A percentile compares a stretch with the other conserved stretches of the same genome.
Conservation (phyloP, 2,329 filamentous ascomycete genomes). For the Ophiostoma sp. region DNA sequence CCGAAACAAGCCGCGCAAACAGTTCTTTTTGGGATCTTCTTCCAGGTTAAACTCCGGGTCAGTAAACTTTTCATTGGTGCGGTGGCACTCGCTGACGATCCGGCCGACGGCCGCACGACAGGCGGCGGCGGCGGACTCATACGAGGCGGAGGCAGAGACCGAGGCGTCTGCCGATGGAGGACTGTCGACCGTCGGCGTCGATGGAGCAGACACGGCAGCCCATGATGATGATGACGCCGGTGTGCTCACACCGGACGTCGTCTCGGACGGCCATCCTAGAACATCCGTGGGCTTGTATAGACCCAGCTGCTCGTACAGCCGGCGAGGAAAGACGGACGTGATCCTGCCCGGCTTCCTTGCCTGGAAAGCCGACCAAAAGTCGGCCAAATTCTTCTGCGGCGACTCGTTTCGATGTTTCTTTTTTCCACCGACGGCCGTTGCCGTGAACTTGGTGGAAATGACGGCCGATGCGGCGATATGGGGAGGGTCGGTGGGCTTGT, state of each 20-base stretch:
- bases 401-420: not conserved
- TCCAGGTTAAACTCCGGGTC: slow-evolving; percentile 49
- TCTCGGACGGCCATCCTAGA: not conserved
- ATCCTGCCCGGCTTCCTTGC: slow-evolving; percentile 45
- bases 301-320: slow-evolving; percentile 39
- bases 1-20: slow-evolving; percentile 38
- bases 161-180: not conserved
- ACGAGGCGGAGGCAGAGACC: slow-evolving; percentile 33
- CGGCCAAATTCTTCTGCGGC: slow-evolving; percentile 44
- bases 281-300: slow-evolving; percentile 33
- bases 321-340: slow-evolving; percentile 47
- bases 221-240: slow-evolving; percentile 15
- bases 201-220: not conserved
- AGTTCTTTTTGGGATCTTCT: slow-evolving; percentile 40
- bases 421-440: not conserved
- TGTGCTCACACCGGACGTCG: not conserved
- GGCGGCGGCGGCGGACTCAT: slow-evolving; percentile 44
- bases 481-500: not conserved
- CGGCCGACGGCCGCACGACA: slow-evolving; percentile 44
- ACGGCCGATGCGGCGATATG: not conserved
- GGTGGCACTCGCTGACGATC: slow-evolving; percentile 45
- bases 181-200: not conserved
- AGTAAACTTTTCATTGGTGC: slow-evolving; percentile 49
- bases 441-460: not conserved
- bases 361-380: slow-evolving; percentile 47